These are phyloP conservation scores for Carex parvula DNA, from an alignment of 176 grass and related monocot species.

Conservation along the genomic window DNA sequence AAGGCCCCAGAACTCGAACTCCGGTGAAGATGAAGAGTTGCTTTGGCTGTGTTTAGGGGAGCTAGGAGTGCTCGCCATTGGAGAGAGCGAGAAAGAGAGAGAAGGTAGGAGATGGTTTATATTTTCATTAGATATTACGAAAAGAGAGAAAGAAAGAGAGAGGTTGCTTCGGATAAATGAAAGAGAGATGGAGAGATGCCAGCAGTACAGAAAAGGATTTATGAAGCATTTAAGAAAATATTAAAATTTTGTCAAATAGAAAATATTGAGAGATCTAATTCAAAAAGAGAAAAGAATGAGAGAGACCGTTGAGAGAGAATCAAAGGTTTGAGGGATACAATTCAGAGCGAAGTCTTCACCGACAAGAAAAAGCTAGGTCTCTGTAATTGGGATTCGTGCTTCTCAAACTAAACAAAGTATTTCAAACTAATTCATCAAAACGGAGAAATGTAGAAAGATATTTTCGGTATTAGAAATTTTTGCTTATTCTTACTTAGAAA, in stretches of 20 bases:
- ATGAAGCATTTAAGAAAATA: background rate
- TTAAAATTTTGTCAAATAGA: background rate
- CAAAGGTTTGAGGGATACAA: background rate
- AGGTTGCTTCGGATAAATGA: background rate
- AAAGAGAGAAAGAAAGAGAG: background rate
- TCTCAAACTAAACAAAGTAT: background rate
- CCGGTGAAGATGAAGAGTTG: conserved; percentile 49
- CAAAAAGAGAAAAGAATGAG: background rate
- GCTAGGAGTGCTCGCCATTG: background rate
- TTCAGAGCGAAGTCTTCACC: background rate
- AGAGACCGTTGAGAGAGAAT: conserved; percentile 21
- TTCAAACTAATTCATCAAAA: background rate
- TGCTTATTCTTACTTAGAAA: no score
- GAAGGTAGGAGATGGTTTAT: background rate
- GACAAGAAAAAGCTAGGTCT: background rate
- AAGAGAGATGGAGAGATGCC: conserved; percentile 6
- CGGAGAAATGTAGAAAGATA: background rate
- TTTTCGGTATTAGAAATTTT: background rate
- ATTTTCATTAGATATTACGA: background rate
- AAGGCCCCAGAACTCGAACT: conserved; percentile 99
- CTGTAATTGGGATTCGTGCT: background rate
- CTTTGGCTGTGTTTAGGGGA: background rate
- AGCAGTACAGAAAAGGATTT: background rate
- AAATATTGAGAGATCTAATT: background rate
- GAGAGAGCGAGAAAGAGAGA: background rate